phyloP scores from a whole-genome alignment of 2,329 filamentous ascomycete species.

The Sporothrix curviconia region DNA sequence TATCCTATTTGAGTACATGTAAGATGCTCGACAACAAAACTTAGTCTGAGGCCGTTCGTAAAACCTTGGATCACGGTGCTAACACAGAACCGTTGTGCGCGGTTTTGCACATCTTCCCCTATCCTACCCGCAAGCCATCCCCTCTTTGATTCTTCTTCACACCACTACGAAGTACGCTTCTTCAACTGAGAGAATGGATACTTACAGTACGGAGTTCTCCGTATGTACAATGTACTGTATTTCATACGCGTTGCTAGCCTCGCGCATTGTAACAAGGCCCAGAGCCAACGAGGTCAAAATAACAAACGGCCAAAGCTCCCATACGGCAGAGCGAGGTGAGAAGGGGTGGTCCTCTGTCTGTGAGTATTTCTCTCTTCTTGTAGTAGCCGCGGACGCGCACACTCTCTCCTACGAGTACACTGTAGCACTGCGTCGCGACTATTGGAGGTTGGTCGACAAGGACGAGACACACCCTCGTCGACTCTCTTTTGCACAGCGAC shows the following conservation, averaged over 20 bases:
- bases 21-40: too few relatives aligned
- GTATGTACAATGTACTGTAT: not conserved
- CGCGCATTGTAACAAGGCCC: not conserved
- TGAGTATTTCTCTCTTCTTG: not conserved
- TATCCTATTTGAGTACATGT: not conserved
- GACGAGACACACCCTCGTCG: too few relatives aligned
- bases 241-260: not conserved
- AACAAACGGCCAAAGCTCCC: constrained; percentile 1
- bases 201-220: too few relatives aligned
- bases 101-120: not conserved
- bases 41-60: too few relatives aligned
- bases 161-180: not conserved
- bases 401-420: too few relatives aligned
- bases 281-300: not conserved
- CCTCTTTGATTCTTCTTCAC: not conserved
- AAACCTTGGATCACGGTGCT: too few relatives aligned
- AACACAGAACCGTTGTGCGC: constrained; percentile 3
- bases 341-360: not conserved
- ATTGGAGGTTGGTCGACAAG: too few relatives aligned
- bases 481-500: too few relatives aligned
- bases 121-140: not conserved
- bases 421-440: too few relatives aligned
- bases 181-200: too few relatives aligned
- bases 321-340: not conserved
- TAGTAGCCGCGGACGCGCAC: too few relatives aligned